These are phyloP conservation scores for Ceratocystis cubensis DNA, from an alignment of 2,329 filamentous ascomycete genomes.

Conservation along the genomic window DNA sequence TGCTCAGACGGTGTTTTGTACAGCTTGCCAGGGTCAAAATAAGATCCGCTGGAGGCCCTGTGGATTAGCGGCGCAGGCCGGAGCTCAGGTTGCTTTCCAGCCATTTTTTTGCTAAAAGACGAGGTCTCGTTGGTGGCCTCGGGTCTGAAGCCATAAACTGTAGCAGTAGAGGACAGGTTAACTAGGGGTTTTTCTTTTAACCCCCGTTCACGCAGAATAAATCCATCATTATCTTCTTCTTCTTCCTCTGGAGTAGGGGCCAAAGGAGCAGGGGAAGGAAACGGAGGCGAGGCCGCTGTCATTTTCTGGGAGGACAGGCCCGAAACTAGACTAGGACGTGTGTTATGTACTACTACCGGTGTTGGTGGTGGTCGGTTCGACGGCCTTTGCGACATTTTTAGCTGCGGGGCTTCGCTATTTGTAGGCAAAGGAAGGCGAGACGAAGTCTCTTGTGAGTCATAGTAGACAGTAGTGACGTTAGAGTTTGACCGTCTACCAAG, in stretches of 20 bases:
- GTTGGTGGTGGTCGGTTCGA: not conserved
- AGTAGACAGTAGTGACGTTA: conserved; percentile 26
- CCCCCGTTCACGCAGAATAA: not conserved
- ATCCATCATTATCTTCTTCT: conserved; percentile 5
- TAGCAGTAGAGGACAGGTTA: not conserved
- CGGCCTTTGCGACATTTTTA: not conserved
- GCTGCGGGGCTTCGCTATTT: not conserved
- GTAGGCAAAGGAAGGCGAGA: not conserved
- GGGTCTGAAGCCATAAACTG: not conserved
- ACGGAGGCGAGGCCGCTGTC: not conserved
- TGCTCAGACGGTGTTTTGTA: not conserved
- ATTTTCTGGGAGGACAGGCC: not conserved
- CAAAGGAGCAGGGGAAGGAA: conserved; percentile 2
- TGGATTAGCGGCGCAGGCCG: conserved; percentile 3
- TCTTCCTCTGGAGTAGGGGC: conserved; percentile 15
- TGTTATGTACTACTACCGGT: conserved; percentile 15
- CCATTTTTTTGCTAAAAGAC: conserved; percentile 34
- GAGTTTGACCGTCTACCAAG: conserved; percentile 22
- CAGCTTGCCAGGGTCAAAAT: not conserved
- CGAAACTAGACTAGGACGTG: not conserved
- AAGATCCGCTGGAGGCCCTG: conserved; percentile 6
- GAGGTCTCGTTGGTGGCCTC: not conserved
- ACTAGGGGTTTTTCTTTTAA: not conserved
- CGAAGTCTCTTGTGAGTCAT: conserved; percentile 25
- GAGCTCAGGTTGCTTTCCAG: conserved; percentile 36